Evolutionary conservation across 352 stramenopile species (phyloP).

Genomic region (Thraustotheca clavata): DNA sequence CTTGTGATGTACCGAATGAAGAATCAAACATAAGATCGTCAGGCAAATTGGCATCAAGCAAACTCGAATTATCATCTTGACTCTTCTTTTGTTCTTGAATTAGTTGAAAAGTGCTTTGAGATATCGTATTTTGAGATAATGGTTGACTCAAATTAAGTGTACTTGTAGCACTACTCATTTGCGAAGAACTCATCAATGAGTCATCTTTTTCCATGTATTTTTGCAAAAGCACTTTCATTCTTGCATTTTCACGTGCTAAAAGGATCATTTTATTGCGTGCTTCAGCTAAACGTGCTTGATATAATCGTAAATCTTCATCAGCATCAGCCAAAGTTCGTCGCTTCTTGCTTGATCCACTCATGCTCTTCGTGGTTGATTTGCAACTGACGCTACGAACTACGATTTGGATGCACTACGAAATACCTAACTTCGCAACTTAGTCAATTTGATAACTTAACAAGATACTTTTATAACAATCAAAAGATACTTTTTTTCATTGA

Average conservation of each 20-base stretch:
- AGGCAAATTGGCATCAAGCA: constrained; percentile 11
- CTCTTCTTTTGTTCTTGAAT: constrained; percentile 1
- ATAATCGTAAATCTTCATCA: constrained; percentile 14
- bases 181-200: constrained; percentile 62
- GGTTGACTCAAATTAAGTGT: constrained; percentile 33
- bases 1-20: neutral
- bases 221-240: constrained; percentile 81
- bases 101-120: neutral
- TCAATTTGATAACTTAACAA: neutral
- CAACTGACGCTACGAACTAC: neutral
- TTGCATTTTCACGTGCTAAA: constrained; percentile 72
- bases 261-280: constrained; percentile 20
- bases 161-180: constrained; percentile 38
- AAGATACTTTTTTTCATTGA: neutral
- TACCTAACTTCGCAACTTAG: neutral
- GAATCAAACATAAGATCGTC: constrained; percentile 1
- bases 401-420: neutral
- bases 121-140: no score
- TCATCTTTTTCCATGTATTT: constrained; percentile 84
- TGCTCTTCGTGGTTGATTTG: neutral
- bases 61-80: constrained; percentile 22
- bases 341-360: constrained; percentile 7
- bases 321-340: constrained; percentile 16
- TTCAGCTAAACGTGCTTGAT: constrained; percentile 12
- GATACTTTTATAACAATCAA: neutral